A percentile compares a stretch with the other conserved stretches of the same genome.
These are phyloP conservation scores for Austroboletus eburneus DNA, from an alignment of 768 basidiomycete species.

Conservation along the genomic window DNA sequence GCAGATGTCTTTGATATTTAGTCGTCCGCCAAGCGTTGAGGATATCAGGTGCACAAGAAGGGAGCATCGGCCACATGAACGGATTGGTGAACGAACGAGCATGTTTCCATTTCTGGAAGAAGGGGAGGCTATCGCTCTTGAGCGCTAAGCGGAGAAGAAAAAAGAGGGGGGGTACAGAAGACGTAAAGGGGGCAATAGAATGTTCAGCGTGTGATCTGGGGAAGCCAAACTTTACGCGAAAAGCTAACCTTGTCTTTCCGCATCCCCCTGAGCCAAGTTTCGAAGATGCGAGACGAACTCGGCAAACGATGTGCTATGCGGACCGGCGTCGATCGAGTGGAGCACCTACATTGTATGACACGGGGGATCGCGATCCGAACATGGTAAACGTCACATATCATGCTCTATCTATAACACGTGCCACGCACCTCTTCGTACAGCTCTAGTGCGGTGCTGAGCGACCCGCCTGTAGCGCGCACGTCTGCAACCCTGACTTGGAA, in stretches of 20 bases:
- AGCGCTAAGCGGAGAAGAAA: conserved; percentile 4
- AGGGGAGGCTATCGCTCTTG: conserved; percentile 21
- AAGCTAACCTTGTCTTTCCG: conserved; percentile 24
- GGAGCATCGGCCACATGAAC: conserved; percentile 33
- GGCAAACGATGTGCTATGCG: conserved; percentile 16
- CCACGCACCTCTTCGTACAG: conserved; percentile 29
- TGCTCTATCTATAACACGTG: neutral
- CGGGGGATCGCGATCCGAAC: neutral
- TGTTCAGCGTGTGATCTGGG: neutral
- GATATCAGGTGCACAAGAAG: conserved; percentile 22
- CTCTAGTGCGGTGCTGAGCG: conserved; percentile 27
- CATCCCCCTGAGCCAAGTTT: conserved; percentile 21
- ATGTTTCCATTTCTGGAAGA: conserved; percentile 32
- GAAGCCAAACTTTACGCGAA: neutral
- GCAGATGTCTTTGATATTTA: conserved; percentile 22
- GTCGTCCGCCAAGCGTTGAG: conserved; percentile 24
- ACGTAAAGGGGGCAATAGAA: neutral
- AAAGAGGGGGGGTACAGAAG: neutral
- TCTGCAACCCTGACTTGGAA: conserved; percentile 31
- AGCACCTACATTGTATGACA: conserved; percentile 16
- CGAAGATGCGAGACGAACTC: conserved; percentile 27
- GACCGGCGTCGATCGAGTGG: conserved; percentile 14
- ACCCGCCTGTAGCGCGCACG: conserved; percentile 28
- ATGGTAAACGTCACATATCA: neutral
- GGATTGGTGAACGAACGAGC: conserved; percentile 31